phyloP scores from a whole-genome alignment of 2,329 filamentous ascomycete genomes.

The Penicillium sp. region DNA sequence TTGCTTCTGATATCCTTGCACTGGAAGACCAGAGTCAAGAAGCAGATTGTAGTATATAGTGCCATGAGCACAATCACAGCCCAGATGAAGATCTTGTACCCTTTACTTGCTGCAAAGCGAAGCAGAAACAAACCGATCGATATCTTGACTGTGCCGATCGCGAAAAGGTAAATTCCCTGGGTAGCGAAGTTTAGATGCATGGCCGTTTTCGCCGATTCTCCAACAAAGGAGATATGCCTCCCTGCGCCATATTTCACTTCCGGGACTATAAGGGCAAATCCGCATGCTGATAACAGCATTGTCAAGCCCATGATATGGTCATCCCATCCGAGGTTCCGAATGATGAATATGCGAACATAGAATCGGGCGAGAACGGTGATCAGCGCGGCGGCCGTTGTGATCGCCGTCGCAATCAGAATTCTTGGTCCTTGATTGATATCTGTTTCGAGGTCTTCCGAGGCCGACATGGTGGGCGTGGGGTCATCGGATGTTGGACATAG shows the following conservation, averaged over 20 bases:
- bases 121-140: conserved; percentile 46
- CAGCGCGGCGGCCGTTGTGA: conserved; percentile 12
- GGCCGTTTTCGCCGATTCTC: conserved; percentile 35
- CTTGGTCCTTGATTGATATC: conserved; percentile 12
- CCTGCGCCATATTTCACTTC: conserved; percentile 50
- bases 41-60: conserved; percentile 21
- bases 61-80: conserved; percentile 35
- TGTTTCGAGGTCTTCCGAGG: background rate
- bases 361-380: conserved; percentile 18
- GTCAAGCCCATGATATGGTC: conserved; percentile 23
- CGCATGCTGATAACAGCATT: conserved; percentile 34
- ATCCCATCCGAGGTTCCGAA: conserved; percentile 22
- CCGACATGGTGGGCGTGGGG: conserved; percentile 5
- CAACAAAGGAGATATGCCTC: conserved; percentile 47
- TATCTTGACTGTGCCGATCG: conserved; percentile 47
- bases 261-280: conserved; percentile 43
- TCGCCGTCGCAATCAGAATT: conserved; percentile 15
- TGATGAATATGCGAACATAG: conserved; percentile 25
- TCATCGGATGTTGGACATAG: background rate
- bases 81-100: conserved; percentile 40
- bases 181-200: conserved; percentile 48
- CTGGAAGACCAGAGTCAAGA: conserved; percentile 49
- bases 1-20: conserved; percentile 49
- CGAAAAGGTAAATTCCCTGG: conserved; percentile 48
- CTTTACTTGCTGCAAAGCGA: conserved; percentile 42